Evolutionary conservation across 2,329 filamentous ascomycete species (phyloP).

Genomic region (Diaporthe vaccinii): DNA sequence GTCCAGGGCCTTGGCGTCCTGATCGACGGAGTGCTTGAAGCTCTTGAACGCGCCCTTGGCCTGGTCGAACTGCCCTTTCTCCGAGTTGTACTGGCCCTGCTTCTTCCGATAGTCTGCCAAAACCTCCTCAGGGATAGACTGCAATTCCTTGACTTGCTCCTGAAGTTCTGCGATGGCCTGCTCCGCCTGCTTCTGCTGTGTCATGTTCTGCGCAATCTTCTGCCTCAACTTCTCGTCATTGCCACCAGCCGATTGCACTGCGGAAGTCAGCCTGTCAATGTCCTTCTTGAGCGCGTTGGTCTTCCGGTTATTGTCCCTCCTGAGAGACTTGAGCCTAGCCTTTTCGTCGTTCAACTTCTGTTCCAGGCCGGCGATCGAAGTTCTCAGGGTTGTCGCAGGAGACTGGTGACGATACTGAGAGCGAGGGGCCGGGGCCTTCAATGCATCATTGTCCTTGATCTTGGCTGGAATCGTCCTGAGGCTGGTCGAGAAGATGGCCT

Average conservation of each 20-base stretch:
- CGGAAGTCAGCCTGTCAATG: constrained; percentile 76
- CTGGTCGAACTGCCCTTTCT: constrained; percentile 72
- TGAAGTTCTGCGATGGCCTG: constrained; percentile 54
- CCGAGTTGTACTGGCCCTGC: constrained; percentile 65
- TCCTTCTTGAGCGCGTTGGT: constrained; percentile 79
- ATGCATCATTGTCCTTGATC: constrained; percentile 55
- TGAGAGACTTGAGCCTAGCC: constrained; percentile 75
- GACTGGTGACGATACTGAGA: constrained; percentile 78
- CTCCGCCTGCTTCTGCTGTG: constrained; percentile 75
- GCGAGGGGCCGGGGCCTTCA: constrained; percentile 62
- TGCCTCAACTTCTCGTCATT: constrained; percentile 83
- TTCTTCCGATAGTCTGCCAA: constrained; percentile 67
- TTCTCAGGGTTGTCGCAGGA: constrained; percentile 81
- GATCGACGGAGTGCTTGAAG: constrained; percentile 73
- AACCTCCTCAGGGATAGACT: constrained; percentile 74
- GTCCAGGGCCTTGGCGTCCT: constrained; percentile 72
- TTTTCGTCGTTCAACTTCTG: constrained; percentile 78
- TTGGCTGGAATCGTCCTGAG: constrained; percentile 74
- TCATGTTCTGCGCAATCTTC: constrained; percentile 81
- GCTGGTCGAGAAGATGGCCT: constrained; percentile 78
- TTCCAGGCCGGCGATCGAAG: constrained; percentile 80
- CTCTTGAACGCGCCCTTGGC: constrained; percentile 67
- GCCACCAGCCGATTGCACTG: constrained; percentile 77
- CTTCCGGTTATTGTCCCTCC: constrained; percentile 81
- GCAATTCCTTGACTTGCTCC: constrained; percentile 75